These are phyloP conservation scores for Coleophoma crateriformis DNA, from an alignment of 2,329 filamentous ascomycete genomes.

Conservation along the genomic window DNA sequence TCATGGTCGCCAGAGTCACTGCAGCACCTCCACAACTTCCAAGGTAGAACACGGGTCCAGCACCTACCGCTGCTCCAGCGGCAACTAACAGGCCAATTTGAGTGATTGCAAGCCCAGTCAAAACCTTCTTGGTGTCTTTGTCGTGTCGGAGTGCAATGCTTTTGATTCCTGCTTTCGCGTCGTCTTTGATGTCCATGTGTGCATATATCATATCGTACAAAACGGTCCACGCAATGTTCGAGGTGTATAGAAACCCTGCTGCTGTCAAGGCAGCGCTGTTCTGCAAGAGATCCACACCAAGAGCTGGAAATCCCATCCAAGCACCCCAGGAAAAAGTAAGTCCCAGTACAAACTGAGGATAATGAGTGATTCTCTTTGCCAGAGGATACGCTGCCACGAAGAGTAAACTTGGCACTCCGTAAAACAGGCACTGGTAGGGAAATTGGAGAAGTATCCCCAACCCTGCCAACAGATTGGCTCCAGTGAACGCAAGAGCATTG, in stretches of 20 bases:
- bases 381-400: conserved; percentile 75
- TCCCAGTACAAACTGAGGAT: conserved; percentile 78
- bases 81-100: conserved; percentile 67
- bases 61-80: conserved; percentile 62
- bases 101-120: conserved; percentile 62
- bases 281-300: conserved; percentile 69
- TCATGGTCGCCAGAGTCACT: conserved; percentile 59
- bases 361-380: conserved; percentile 81
- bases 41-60: conserved; percentile 62
- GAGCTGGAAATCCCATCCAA: conserved; percentile 79
- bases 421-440: conserved; percentile 67
- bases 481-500: conserved; percentile 69
- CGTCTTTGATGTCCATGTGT: conserved; percentile 85
- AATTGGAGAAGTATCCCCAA: conserved; percentile 73
- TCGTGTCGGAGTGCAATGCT: conserved; percentile 79
- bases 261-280: conserved; percentile 57
- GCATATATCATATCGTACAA: conserved; percentile 93
- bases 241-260: conserved; percentile 66
- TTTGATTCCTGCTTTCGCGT: conserved; percentile 82
- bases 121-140: conserved; percentile 68
- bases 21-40: conserved; percentile 62
- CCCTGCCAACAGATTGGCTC: conserved; percentile 67
- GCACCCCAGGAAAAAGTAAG: conserved; percentile 87
- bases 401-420: conserved; percentile 68
- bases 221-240: conserved; percentile 81